Evolutionary conservation across 1,284 basidiomycete species (phyloP), one percentile per base, ranked within the genome.

Genomic region (Papiliotrema fonsecae): DNA sequence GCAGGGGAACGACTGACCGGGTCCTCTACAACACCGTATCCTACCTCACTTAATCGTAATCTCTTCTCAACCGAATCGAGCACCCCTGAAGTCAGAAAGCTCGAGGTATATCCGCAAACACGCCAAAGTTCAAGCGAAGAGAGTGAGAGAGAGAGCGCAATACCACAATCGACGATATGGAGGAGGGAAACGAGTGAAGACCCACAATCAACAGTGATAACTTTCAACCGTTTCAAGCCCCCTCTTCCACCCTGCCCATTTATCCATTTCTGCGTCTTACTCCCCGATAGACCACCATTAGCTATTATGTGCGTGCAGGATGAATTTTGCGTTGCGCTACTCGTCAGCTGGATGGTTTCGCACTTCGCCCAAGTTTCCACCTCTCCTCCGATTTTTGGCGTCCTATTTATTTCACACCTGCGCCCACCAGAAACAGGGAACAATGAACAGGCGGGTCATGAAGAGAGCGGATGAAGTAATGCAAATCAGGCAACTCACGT

Each of bases 261-360:
- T n/a, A 74, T 65, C 51, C 65, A 63, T 57, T 73, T 74, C 45
- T 73, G 69, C 24, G 69, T 58, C 51, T 74, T 74, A 9, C 54
- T 60, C 3, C 70, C 73, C 6, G 62, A 64, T 13, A 74, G 49
- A 5, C 64, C 62, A n/a, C 64, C 61, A 28, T 60, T 58, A 14
- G 72, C 70, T 28, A 74, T 57, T 24, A 73, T 64, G 51, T 74
- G 71, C 10, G 73, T 73, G 47, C 67, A 67, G 2, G 64, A 51
- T 2, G 60, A 57, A 19, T 49, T 61, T 42, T 62, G 63, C 41
- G 65, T 58, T 2, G 69, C 62, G 34, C 65, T 64, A 46, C 36
- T 10, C 21, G 28, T 31, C 5, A 38, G 40, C 24, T 6, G 11
- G 18, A n/a, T n/a, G n/a, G n/a, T n/a, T n/a, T n/a, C n/a, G n/a